A percentile compares a stretch with the other conserved stretches of the same genome.
Conservation (phyloP, 352 stramenopile genomes). For the Globisporangium paroecandrum region DNA sequence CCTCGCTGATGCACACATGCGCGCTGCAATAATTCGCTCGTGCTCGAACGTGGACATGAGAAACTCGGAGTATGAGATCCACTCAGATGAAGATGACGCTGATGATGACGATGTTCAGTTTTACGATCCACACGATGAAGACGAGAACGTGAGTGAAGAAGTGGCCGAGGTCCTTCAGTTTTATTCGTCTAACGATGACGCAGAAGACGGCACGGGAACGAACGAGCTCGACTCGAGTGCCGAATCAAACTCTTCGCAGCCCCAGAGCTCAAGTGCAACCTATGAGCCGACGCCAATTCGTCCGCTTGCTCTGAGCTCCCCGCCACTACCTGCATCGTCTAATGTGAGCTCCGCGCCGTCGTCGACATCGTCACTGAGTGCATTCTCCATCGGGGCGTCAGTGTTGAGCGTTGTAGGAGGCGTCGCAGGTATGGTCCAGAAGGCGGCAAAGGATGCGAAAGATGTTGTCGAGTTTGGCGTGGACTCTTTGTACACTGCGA, state of each 20-base stretch:
- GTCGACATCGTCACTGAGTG: conserved; percentile 34
- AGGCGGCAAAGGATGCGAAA: conserved; percentile 73
- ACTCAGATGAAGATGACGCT: conserved; percentile 53
- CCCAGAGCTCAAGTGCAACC: background rate
- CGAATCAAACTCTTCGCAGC: background rate
- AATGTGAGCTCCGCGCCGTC: conserved; percentile 15
- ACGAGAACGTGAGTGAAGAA: conserved; percentile 23
- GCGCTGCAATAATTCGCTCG: conserved; percentile 67
- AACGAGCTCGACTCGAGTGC: background rate
- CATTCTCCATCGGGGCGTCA: conserved; percentile 54
- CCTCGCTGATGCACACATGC: conserved; percentile 72
- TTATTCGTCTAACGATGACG: background rate
- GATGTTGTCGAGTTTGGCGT: conserved; percentile 68
- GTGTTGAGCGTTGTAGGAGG: conserved; percentile 64
- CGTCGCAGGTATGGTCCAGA: conserved; percentile 65
- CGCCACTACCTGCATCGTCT: conserved; percentile 16
- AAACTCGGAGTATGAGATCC: conserved; percentile 28
- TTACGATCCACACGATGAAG: conserved; percentile 29
- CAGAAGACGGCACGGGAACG: background rate
- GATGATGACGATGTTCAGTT: conserved; percentile 38
- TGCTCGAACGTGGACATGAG: conserved; percentile 49
- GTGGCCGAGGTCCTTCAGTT: conserved; percentile 1
- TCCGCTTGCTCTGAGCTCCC: conserved; percentile 16
- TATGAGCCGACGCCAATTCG: background rate
- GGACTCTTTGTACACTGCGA: conserved; percentile 70